Conservation (phyloP, 2,329 filamentous ascomycete genomes). For the Exophiala sp. region DNA sequence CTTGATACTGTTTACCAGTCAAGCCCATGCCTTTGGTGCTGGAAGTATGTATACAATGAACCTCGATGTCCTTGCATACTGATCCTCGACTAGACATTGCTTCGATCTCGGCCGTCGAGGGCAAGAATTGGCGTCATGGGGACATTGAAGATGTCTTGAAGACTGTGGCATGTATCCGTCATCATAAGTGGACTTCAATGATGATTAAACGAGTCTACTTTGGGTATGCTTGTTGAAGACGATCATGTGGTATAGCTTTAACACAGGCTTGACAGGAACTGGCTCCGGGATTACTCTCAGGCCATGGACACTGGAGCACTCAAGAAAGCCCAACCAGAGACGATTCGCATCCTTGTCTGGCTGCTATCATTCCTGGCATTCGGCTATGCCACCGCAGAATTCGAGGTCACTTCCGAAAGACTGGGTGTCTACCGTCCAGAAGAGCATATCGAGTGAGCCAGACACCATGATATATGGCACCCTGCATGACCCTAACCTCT, state of each 20-base stretch:
- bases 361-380: conserved; percentile 75
- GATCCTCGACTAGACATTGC: conserved; percentile 37
- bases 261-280: conserved; percentile 48
- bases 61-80: background rate
- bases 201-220: conserved; percentile 71
- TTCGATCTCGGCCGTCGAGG: conserved; percentile 47
- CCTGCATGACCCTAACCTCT: conserved; percentile 44
- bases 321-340: conserved; percentile 70
- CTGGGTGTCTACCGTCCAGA: conserved; percentile 76
- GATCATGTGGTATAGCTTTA: background rate
- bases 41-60: conserved; percentile 35
- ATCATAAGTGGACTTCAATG: conserved; percentile 78
- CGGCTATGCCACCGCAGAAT: conserved; percentile 79
- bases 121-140: conserved; percentile 50
- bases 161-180: conserved; percentile 67
- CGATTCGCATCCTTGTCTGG: conserved; percentile 74
- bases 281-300: conserved; percentile 79
- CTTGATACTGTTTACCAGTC: conserved; percentile 35
- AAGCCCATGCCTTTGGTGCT: conserved; percentile 42
- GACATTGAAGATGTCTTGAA: conserved; percentile 80
- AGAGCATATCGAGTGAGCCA: conserved; percentile 45
- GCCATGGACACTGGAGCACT: conserved; percentile 74
- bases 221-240: conserved; percentile 41
- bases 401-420: conserved; percentile 74
- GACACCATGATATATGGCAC: background rate